Evolutionary conservation across 1,284 basidiomycete genomes (phyloP).

Genomic region (Polyporus tsugae): DNA sequence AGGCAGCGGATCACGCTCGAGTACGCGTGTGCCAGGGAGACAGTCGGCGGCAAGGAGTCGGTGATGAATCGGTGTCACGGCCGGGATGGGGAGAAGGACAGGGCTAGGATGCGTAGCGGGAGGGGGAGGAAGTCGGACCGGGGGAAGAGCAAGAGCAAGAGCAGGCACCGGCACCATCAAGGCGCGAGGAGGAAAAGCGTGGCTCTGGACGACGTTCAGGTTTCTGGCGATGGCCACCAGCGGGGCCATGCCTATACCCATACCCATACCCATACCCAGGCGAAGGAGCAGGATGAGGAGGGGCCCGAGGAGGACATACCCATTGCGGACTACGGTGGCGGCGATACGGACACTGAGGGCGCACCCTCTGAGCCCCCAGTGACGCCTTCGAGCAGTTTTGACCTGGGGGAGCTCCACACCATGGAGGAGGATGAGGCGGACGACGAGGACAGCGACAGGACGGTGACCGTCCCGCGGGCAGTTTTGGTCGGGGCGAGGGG

Average conservation of each 20-base stretch:
- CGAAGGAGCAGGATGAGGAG: constrained; percentile 35
- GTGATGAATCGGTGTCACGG: constrained; percentile 1
- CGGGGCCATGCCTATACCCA: background rate
- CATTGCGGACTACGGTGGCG: constrained; percentile 35
- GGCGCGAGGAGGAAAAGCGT: background rate
- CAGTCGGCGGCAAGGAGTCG: constrained; percentile 38
- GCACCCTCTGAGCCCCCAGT: constrained; percentile 45
- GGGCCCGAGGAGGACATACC: constrained; percentile 43
- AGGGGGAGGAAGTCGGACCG: constrained; percentile 30
- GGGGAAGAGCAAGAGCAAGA: constrained; percentile 37
- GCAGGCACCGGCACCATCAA: constrained; percentile 30
- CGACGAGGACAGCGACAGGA: constrained; percentile 23
- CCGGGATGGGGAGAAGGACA: background rate
- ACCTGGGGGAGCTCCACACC: constrained; percentile 20
- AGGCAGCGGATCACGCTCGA: constrained; percentile 61
- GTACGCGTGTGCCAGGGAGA: constrained; percentile 75
- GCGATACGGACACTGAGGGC: constrained; percentile 46
- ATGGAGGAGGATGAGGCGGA: constrained; percentile 5
- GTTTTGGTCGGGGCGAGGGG: background rate
- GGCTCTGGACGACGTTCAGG: background rate
- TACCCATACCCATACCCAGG: constrained; percentile 23
- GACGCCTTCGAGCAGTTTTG: constrained; percentile 49
- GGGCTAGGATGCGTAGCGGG: constrained; percentile 1
- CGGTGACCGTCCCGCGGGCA: background rate
- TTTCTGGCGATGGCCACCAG: background rate